Base-by-base conservation (phyloP, 495 filamentous ascomycete genomes). In the Coniosporium apollinis region DNA sequence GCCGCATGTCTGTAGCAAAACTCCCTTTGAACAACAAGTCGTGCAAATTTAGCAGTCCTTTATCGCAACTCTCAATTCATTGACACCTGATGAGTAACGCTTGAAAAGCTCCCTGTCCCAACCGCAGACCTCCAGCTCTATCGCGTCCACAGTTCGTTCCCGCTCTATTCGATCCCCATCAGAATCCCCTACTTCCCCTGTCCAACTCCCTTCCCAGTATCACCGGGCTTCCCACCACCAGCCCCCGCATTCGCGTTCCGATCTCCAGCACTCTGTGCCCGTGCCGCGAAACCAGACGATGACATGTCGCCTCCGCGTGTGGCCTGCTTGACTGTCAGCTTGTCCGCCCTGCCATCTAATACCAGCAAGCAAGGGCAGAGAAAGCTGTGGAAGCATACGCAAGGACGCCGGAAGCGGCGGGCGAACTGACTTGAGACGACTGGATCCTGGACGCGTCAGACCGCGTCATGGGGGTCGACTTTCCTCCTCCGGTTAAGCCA, bases 391-490 rank as follows among this genome's bases (percentile, higher is more conserved):
- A n/a, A n/a, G n/a, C n/a, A n/a, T n/a, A n/a, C n/a, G n/a, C n/a
- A n/a, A n/a, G n/a, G n/a, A n/a, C n/a, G n/a, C n/a, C n/a, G n/a
- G n/a, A n/a, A n/a, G n/a, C n/a, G n/a, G n/a, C n/a, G n/a, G n/a
- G n/a, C n/a, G 15, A 3, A 22, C 46, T 3, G n/a, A 52, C 49
- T 40, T 47, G 43, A 0, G 26, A 16, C 2, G 49, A 44, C n/a
- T 49, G 43, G 33, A 49, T 44, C 20, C 31, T 14, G 4, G 24
- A 17, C 11, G 39, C 30, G 37, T 37, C 41, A 8, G 34, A 29
- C 14, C 37, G 24, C 24, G 24, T 26, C 24, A 26, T 26, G 7
- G 7, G 24, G 24, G 7, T 26, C 13, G 24, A 26, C 7, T 7
- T 7, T 13, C 7, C 13, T 7, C 7, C 13, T 26, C 13, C 13